These are phyloP conservation scores for Mycena floridula DNA, from an alignment of 768 basidiomycete species.

Conservation along the genomic window DNA sequence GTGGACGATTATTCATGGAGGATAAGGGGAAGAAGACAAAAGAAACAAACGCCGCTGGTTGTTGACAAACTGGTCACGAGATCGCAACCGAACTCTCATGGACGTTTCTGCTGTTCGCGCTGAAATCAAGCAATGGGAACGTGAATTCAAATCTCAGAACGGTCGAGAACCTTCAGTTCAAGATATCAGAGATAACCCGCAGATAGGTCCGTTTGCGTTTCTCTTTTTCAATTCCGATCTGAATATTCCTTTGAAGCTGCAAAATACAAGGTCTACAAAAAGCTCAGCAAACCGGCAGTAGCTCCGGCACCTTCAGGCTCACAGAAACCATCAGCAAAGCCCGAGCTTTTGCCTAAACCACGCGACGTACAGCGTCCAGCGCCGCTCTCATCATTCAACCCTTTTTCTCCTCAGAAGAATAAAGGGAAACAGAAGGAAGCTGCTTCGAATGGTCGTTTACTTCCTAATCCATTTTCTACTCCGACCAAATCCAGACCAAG, in stretches of 20 bases:
- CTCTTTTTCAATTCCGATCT: constrained; percentile 4
- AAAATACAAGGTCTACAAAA: constrained; percentile 82
- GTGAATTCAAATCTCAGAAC: constrained; percentile 50
- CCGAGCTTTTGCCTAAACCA: constrained; percentile 37
- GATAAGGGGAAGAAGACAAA: neutral
- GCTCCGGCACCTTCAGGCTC: constrained; percentile 25
- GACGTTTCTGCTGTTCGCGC: constrained; percentile 39
- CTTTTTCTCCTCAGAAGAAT: constrained; percentile 75
- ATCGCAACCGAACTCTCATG: neutral
- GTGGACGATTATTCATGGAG: constrained; percentile 31
- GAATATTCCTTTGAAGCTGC: constrained; percentile 40
- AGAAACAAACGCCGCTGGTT: constrained; percentile 23
- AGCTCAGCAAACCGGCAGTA: constrained; percentile 46
- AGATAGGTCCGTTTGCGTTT: constrained; percentile 47
- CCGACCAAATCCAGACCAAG: constrained; percentile 30
- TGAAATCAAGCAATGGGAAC: constrained; percentile 78
- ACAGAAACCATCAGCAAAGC: constrained; percentile 17
- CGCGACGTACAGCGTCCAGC: constrained; percentile 46
- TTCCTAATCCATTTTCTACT: constrained; percentile 40
- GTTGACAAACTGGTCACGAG: constrained; percentile 20
- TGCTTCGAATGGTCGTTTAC: too few species aligned
- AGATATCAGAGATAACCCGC: constrained; percentile 59
- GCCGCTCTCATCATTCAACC: constrained; percentile 58
- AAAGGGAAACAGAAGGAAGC: constrained; percentile 37
- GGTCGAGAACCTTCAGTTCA: constrained; percentile 58